phyloP scores from a whole-genome alignment of 2,329 filamentous ascomycete genomes.

The Chrysosporium queenslandicum region DNA sequence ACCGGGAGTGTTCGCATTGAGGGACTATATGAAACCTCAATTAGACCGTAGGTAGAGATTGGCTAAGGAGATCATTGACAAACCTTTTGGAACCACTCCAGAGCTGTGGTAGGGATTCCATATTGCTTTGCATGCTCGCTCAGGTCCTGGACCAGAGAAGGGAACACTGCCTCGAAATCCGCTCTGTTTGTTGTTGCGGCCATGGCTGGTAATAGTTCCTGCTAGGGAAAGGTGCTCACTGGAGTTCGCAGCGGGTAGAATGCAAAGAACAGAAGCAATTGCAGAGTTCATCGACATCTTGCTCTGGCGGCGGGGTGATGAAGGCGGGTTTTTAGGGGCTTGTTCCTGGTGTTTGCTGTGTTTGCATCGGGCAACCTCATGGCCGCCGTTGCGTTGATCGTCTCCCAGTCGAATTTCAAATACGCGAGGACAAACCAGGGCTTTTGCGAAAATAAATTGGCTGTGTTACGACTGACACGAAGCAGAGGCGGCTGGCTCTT shows the following conservation, averaged over 20 bases:
- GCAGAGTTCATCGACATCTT: neutral
- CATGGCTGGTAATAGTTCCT: slow-evolving; percentile 37
- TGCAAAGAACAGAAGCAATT: neutral
- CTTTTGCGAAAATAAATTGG: too few species aligned
- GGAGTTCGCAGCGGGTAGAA: neutral
- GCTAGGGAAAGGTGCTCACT: neutral
- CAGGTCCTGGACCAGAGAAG: slow-evolving; percentile 72
- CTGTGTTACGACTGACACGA: too few species aligned
- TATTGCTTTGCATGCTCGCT: slow-evolving; percentile 69
- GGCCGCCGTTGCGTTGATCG: neutral
- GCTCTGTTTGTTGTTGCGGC: slow-evolving; percentile 58
- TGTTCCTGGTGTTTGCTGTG: slow-evolving; percentile 5
- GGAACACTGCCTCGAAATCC: slow-evolving; percentile 86
- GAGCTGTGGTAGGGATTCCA: slow-evolving; percentile 68
- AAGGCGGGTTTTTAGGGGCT: neutral
- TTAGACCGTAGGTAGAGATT: neutral
- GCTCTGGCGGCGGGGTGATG: neutral
- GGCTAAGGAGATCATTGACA: slow-evolving; percentile 16
- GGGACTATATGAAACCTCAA: slow-evolving; percentile 47
- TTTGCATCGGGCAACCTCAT: neutral
- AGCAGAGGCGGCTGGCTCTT: too few species aligned
- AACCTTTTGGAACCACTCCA: slow-evolving; percentile 81
- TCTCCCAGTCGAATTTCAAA: neutral
- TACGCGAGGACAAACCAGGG: too few species aligned
- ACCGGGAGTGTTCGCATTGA: slow-evolving; percentile 78